Evolutionary conservation across 768 basidiomycete species (phyloP).

Genomic region (Pleurotus sapidus): DNA sequence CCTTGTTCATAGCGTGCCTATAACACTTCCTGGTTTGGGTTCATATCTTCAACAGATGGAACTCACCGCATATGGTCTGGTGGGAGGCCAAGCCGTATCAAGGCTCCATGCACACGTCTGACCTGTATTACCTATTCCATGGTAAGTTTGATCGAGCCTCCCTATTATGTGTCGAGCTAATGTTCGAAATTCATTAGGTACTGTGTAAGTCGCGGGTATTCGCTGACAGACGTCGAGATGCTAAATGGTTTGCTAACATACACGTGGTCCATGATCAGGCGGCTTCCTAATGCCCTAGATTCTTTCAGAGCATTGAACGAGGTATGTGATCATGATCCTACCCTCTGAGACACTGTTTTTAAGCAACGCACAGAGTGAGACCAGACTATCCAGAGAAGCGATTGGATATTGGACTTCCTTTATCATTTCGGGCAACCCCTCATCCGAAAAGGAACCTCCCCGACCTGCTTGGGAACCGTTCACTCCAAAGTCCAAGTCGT

Average conservation of each 20-base stretch:
- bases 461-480: slow-evolving; percentile 26
- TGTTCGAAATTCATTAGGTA: slow-evolving; percentile 23
- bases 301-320: slow-evolving; percentile 35
- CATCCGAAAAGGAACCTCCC: slow-evolving; percentile 14
- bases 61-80: slow-evolving; percentile 38
- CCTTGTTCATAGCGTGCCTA: background rate
- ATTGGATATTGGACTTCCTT: slow-evolving; percentile 45
- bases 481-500: background rate
- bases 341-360: background rate
- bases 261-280: slow-evolving; percentile 12
- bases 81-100: slow-evolving; percentile 30
- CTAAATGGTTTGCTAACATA: too few relatives aligned
- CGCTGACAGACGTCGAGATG: too few relatives aligned
- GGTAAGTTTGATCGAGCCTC: slow-evolving; percentile 20
- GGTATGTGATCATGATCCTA: slow-evolving; percentile 16
- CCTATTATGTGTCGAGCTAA: background rate
- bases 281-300: slow-evolving; percentile 26
- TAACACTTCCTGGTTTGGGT: background rate
- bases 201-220: background rate
- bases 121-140: slow-evolving; percentile 40
- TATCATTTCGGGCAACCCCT: slow-evolving; percentile 26
- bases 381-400: slow-evolving; percentile 31
- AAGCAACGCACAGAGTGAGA: slow-evolving; percentile 28
- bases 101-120: slow-evolving; percentile 41
- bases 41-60: slow-evolving; percentile 27